Conservation (phyloP, 768 basidiomycete genomes). For the Tricholoma sp. region DNA sequence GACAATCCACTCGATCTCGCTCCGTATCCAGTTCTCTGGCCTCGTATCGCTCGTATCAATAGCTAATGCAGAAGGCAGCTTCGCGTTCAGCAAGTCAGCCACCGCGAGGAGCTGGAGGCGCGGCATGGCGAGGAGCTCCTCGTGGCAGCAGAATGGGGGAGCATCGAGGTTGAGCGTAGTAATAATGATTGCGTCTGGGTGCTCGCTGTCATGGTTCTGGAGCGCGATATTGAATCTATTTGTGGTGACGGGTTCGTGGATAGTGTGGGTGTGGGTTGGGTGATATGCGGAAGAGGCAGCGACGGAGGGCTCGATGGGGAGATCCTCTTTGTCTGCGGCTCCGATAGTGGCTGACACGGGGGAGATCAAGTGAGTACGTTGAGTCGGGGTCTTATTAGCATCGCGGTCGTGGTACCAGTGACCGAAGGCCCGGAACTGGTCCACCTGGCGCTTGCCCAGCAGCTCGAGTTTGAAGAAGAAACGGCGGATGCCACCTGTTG, state of each 20-base stretch:
- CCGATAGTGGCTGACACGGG: not conserved
- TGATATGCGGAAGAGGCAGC: not conserved
- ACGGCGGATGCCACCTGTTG: constrained; percentile 26
- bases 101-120: constrained; percentile 47
- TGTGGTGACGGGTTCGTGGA: not conserved
- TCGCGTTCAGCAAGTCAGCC: constrained; percentile 49
- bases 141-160: constrained; percentile 70
- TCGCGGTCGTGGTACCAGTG: constrained; percentile 11
- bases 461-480: constrained; percentile 37
- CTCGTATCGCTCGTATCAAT: constrained; percentile 40
- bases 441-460: constrained; percentile 13
- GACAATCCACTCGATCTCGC: constrained; percentile 54
- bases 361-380: not conserved
- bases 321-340: no score
- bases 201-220: constrained; percentile 47
- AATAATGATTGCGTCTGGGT: constrained; percentile 55
- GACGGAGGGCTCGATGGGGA: not conserved
- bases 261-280: not conserved
- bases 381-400: constrained; percentile 8
- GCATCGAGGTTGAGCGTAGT: constrained; percentile 52
- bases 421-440: constrained; percentile 10
- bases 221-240: constrained; percentile 43
- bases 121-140: constrained; percentile 63
- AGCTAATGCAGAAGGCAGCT: constrained; percentile 45
- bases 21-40: constrained; percentile 41